Percentiles rank a stretch among this genome's conserved stretches.
phyloP scores from a whole-genome alignment of 179 eudicot species.

The Silene noctiflora region DNA sequence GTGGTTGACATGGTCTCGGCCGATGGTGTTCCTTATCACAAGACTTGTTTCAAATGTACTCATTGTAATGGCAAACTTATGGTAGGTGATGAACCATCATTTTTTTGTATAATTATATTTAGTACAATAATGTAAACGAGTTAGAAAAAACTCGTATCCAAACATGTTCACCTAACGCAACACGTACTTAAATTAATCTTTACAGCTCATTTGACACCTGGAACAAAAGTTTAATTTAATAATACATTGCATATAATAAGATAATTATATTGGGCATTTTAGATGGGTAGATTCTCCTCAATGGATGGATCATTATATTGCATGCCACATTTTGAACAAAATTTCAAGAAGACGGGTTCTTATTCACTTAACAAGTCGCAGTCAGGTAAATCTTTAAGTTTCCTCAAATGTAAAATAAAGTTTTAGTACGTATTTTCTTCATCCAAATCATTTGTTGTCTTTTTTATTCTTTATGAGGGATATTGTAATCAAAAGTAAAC shows the following conservation, averaged over 20 bases:
- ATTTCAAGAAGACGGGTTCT: slow-evolving; percentile 49
- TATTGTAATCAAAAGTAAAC: too few relatives aligned
- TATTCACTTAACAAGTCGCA: slow-evolving; percentile 30
- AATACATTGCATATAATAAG: too few relatives aligned
- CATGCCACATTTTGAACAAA: slow-evolving; percentile 85
- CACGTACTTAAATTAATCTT: too few relatives aligned
- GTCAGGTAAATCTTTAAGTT: slow-evolving; percentile 28
- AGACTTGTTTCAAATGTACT: slow-evolving; percentile 70
- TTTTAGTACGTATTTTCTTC: background rate
- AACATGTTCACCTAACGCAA: too few relatives aligned
- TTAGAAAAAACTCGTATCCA: too few relatives aligned
- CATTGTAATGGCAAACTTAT: slow-evolving; percentile 66
- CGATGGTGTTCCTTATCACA: slow-evolving; percentile 70
- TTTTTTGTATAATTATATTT: background rate
- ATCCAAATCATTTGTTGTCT: too few relatives aligned
- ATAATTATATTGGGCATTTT: background rate
- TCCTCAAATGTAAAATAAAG: too few relatives aligned
- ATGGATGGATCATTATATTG: slow-evolving; percentile 65
- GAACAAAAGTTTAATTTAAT: too few relatives aligned
- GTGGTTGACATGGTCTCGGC: slow-evolving; percentile 65
- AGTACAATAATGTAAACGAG: background rate
- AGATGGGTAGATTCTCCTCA: slow-evolving; percentile 59
- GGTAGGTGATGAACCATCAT: slow-evolving; percentile 29
- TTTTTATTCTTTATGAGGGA: too few relatives aligned
- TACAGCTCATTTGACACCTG: too few relatives aligned